Conservation (phyloP, 768 basidiomycete species). For the Saitozyma sp. region DNA sequence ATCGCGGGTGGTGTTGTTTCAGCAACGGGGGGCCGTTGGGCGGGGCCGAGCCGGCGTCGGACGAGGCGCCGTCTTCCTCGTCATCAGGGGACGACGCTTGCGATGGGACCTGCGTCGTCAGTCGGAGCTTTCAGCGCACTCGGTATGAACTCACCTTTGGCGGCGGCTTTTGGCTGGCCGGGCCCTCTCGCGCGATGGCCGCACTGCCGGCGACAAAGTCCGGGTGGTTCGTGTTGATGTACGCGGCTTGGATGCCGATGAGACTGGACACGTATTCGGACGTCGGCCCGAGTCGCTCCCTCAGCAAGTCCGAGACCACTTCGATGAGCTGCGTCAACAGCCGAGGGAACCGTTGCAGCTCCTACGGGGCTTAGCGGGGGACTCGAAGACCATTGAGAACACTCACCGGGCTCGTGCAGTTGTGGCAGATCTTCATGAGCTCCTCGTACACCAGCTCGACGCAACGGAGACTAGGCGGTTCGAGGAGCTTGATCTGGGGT, state of each 20-base stretch:
- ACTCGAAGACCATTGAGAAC: neutral
- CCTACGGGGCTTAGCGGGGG: constrained; percentile 58
- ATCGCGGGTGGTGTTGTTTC: constrained; percentile 57
- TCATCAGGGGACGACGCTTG: constrained; percentile 60
- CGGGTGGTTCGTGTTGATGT: constrained; percentile 99
- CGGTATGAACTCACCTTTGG: constrained; percentile 22
- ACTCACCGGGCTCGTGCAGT: constrained; percentile 83
- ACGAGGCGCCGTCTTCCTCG: constrained; percentile 62
- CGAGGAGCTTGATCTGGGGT: constrained; percentile 94
- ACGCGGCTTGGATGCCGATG: constrained; percentile 95
- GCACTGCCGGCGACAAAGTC: constrained; percentile 82
- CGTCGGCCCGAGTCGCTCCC: constrained; percentile 93
- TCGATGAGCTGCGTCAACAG: constrained; percentile 92
- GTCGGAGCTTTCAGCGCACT: neutral
- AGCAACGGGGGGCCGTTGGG: constrained; percentile 18
- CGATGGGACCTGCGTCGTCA: constrained; percentile 20
- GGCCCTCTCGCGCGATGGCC: constrained; percentile 48
- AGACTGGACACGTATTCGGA: constrained; percentile 94
- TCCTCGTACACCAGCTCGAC: constrained; percentile 99
- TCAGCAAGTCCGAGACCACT: constrained; percentile 90
- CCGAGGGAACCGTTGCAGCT: constrained; percentile 90
- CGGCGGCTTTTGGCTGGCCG: constrained; percentile 15
- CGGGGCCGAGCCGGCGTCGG: constrained; percentile 46
- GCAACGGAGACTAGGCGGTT: constrained; percentile 89
- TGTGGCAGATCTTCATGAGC: constrained; percentile 98